Evolutionary conservation across 2,329 filamentous ascomycete genomes (phyloP), one percentile per base, ranked within the genome.

Genomic region (Pseudogymnoascus sp.): DNA sequence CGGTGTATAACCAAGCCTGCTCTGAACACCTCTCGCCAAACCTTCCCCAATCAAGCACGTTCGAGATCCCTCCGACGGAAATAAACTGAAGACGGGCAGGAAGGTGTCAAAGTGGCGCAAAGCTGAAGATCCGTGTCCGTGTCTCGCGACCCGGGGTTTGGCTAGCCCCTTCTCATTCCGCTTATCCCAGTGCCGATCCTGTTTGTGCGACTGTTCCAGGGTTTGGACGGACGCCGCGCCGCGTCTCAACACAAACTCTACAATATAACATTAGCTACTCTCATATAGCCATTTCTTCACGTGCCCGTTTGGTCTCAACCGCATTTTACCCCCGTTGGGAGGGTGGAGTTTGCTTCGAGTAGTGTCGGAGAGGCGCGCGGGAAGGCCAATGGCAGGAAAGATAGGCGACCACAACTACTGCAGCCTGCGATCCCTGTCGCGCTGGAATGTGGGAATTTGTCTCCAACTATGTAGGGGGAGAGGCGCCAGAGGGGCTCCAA

Each of bases 21-120:
- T 33, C 47, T 8, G 26, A 53, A 33, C 47, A 33, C 26, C n/a
- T 2, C 26, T 57, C 47, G 47, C n/a, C 47, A 57, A 57, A 57
- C 47, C 47, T 57, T 57, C 47, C 47, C 47, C 47, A 31, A 57
- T 57, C 47, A 57, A 57, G 47, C 26, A 57, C 4, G 13, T 36
- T 36, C 47, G 26, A 26, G 9, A 31, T 4, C n/a, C n/a, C 47
- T 44, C 47, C 10, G 9, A 57, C 9, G 28, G 10, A 10, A 57
- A 57, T 57, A 21, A 33, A 31, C n/a, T 9, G 36, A n/a, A 19
- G 26, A 4, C 28, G 28, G 50, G 50, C 28, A 57, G 21, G 50
- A 57, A 57, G n/a, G 28, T 57, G 50, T 21, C 50, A 57, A 57
- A 33, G 50, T 57, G 50, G 50, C 50, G 50, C 50, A 57, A 53